Percentiles rank a stretch among this genome's conserved stretches.
phyloP scores from a whole-genome alignment of 179 eudicot species.

The Drosera spatulata region DNA sequence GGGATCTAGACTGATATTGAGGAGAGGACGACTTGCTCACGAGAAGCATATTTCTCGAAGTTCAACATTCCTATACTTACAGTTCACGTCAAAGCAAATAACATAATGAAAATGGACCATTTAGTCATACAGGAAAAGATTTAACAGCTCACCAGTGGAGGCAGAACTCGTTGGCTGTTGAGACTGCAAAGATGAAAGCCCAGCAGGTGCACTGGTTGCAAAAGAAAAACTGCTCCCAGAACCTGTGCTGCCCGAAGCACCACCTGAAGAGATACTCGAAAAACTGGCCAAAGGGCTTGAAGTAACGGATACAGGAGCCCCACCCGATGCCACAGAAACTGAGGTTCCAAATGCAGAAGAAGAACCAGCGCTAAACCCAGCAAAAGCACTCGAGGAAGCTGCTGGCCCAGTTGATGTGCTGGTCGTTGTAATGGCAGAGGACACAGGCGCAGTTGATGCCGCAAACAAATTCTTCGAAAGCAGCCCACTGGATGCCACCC shows the following conservation, averaged over 20 bases:
- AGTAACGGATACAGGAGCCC: slow-evolving; percentile 13
- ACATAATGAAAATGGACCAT: not conserved
- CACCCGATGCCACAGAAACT: slow-evolving; percentile 3
- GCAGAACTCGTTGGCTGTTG: slow-evolving; percentile 25
- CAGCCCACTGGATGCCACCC: slow-evolving; percentile 6
- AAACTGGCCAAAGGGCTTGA: slow-evolving; percentile 22
- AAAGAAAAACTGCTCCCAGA: slow-evolving; percentile 31
- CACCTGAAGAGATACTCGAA: slow-evolving; percentile 14
- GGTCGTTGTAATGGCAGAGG: slow-evolving; percentile 7
- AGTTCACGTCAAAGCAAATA: not conserved
- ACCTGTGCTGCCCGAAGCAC: slow-evolving; percentile 24
- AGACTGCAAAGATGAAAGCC: slow-evolving; percentile 27
- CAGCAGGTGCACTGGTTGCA: slow-evolving; percentile 18
- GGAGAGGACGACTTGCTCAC: too few species aligned
- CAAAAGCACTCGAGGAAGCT: slow-evolving; percentile 6
- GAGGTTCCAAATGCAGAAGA: slow-evolving; percentile 16
- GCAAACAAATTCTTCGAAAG: slow-evolving; percentile 14
- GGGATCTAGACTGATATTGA: too few species aligned
- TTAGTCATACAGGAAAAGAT: not conserved
- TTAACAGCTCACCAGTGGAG: slow-evolving; percentile 34
- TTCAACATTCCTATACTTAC: not conserved
- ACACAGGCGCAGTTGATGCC: slow-evolving; percentile 2
- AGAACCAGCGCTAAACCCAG: slow-evolving; percentile 10
- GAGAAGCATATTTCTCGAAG: too few species aligned
- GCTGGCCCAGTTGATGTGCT: not conserved